Conservation (phyloP, 257 asterid genomes). For the Avicennia marina region DNA sequence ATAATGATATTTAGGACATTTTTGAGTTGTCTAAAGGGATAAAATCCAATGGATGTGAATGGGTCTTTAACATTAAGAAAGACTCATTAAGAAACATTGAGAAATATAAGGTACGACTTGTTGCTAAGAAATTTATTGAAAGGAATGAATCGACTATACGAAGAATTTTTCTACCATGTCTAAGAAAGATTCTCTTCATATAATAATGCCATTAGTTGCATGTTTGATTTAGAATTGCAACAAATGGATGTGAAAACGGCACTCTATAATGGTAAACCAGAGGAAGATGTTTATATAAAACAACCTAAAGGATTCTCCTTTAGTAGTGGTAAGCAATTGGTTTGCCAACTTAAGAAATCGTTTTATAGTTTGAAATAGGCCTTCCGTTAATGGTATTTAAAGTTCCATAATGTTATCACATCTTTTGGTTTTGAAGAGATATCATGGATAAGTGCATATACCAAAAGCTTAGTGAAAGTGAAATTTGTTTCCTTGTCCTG, state of each 20-base stretch:
- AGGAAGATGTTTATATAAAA: not conserved
- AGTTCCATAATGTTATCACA: too few species aligned
- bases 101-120: not conserved
- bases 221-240: not conserved
- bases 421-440: not conserved
- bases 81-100: too few species aligned
- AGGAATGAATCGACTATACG: not conserved
- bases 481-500: too few species aligned
- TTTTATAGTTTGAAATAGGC: not conserved
- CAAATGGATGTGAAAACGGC: constrained; percentile 10
- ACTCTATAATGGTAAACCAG: not conserved
- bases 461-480: too few species aligned
- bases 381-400: too few species aligned
- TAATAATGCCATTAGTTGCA: not conserved
- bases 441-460: not conserved
- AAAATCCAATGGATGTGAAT: too few species aligned
- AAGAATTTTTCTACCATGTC: not conserved
- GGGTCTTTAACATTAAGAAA: too few species aligned
- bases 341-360: not conserved
- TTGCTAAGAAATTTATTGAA: not conserved
- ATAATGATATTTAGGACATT: too few species aligned
- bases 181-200: not conserved
- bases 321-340: not conserved
- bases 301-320: not conserved
- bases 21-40: too few species aligned